Base-by-base conservation (phyloP, 164 flowering plant species). In the Piper betle region DNA sequence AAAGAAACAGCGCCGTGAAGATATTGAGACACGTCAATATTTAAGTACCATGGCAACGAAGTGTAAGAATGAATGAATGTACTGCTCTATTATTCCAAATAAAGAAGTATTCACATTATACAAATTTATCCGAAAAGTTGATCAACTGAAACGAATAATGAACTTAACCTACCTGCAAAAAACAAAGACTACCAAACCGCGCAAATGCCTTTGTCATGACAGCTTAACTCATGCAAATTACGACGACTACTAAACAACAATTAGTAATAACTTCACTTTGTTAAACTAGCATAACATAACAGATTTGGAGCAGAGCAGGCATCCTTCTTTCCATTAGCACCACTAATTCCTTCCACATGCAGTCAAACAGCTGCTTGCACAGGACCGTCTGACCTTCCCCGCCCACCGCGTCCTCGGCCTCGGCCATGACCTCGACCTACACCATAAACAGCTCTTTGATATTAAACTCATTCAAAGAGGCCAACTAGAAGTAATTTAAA, bases 391-490 rank as follows among this genome's bases (percentile, higher is more conserved):
- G 75, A 68, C 65, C 69, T 72, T 15, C 67, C 70, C 37, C 68
- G 71, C 15, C 75, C 71, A 58, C 75, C 71, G 48, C 69, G 69
- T 16, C 66, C 69, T 58, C 74, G 38, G 10, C 64, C 71, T 46
- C 75, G 48, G n/a, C 74, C 74, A 3, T 69, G 69, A 20, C 75
- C 75, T 64, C 78, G 81, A 1, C 81, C 84, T 77, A 67, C 62
- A 41, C 43, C 39, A 19, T 52, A 53, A 38, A 6, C 57, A 53
- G n/a, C 20, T 53, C 39, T n/a, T n/a, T n/a, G n/a, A n/a, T n/a
- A n/a, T n/a, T n/a, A n/a, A n/a, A n/a, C n/a, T n/a, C n/a, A n/a
- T n/a, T n/a, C n/a, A n/a, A n/a, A n/a, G n/a, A n/a, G n/a, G n/a
- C n/a, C n/a, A n/a, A n/a, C n/a, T n/a, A n/a, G n/a, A n/a, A n/a